phyloP scores from a whole-genome alignment of 495 filamentous ascomycete genomes.

The Monascus purpureus region DNA sequence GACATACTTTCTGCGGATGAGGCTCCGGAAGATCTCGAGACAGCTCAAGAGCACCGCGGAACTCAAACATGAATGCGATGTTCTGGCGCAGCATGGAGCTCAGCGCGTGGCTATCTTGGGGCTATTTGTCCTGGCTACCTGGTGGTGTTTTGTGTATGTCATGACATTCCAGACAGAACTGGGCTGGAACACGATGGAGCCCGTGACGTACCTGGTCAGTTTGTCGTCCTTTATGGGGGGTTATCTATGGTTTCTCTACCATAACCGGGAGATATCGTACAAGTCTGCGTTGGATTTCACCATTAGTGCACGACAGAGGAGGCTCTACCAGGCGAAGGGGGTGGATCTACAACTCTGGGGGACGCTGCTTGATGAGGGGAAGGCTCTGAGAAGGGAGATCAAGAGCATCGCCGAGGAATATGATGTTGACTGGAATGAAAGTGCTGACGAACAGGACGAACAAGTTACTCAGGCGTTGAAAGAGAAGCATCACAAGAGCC shows the following conservation, averaged over 20 bases:
- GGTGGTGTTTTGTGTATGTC: constrained; percentile 71
- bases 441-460: constrained; percentile 58
- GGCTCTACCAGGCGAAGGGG: constrained; percentile 59
- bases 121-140: constrained; percentile 52
- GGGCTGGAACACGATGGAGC: constrained; percentile 89
- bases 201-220: constrained; percentile 77
- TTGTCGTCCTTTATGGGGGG: constrained; percentile 73
- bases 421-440: constrained; percentile 90
- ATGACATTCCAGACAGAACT: constrained; percentile 65
- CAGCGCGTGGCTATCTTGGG: constrained; percentile 71
- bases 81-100: constrained; percentile 57
- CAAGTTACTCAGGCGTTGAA: constrained; percentile 57
- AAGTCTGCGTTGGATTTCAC: constrained; percentile 75
- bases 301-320: constrained; percentile 60
- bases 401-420: constrained; percentile 73
- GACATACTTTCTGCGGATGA: constrained; percentile 69
- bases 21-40: constrained; percentile 56
- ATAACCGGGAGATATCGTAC: constrained; percentile 81
- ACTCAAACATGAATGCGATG: constrained; percentile 73
- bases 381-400: constrained; percentile 66
- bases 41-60: constrained; percentile 50
- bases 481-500: constrained; percentile 40
- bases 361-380: constrained; percentile 63
- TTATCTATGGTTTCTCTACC: constrained; percentile 88
- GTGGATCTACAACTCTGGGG: constrained; percentile 73